Evolutionary conservation across 306 rosid genomes (phyloP).

Genomic region (Abrus precatorius): DNA sequence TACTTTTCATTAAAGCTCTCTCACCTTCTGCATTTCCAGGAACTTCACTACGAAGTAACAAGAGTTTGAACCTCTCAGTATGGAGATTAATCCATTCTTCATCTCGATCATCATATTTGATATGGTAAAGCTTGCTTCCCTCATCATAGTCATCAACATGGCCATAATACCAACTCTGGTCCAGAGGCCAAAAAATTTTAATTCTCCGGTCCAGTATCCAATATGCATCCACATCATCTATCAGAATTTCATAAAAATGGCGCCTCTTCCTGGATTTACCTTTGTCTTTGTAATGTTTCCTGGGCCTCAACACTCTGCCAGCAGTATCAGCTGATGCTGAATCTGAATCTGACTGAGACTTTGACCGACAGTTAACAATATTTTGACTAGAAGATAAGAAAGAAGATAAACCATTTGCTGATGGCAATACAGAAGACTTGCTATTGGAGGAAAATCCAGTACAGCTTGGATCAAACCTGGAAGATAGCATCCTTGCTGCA

Average conservation of each 20-base stretch:
- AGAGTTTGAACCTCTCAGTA: constrained; percentile 91
- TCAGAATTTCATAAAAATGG: constrained; percentile 85
- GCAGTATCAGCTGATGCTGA: constrained; percentile 77
- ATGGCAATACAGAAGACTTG: constrained; percentile 66
- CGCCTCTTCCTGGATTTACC: constrained; percentile 79
- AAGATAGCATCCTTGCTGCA: constrained; percentile 97
- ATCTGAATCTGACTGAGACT: constrained; percentile 69
- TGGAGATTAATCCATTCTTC: constrained; percentile 95
- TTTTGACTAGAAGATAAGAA: constrained; percentile 63
- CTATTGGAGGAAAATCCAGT: constrained; percentile 77
- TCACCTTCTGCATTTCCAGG: constrained; percentile 64
- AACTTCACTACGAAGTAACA: constrained; percentile 89
- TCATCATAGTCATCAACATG: constrained; percentile 74
- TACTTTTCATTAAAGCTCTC: constrained; percentile 50
- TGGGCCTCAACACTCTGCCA: constrained; percentile 83
- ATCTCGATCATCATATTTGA: constrained; percentile 94
- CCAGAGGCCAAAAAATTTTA: constrained; percentile 97
- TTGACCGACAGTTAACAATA: constrained; percentile 57
- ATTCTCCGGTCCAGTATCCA: constrained; percentile 83
- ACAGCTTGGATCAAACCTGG: constrained; percentile 97
- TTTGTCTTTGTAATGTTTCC: constrained; percentile 71
- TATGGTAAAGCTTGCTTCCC: constrained; percentile 75
- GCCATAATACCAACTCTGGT: constrained; percentile 95
- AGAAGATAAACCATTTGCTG: constrained; percentile 65
- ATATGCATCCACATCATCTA: constrained; percentile 68